Evolutionary conservation across 345 rosid species (phyloP), one percentile per base, ranked within the genome.

Genomic region (Brassica carinata): DNA sequence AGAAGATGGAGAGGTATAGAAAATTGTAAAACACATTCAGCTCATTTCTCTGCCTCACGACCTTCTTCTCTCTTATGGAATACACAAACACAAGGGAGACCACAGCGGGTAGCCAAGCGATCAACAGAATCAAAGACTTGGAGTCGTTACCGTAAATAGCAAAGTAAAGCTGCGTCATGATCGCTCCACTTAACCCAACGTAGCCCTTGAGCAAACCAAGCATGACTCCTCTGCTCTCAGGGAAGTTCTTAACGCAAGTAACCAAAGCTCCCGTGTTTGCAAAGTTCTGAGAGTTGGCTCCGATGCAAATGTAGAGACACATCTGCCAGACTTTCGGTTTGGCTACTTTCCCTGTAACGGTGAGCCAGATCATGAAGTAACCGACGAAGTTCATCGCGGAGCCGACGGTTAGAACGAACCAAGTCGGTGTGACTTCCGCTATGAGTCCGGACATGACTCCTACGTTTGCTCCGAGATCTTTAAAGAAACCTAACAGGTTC

Each of bases 191-290:
- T 15, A 94, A 71, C 13, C 98, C 97, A 3, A 89, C 90, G 69
- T 84, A 92, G 19, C 98, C 98, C 74, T 94, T 94, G 43, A 94
- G 82, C 0, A 94, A 80, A 17, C 98, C 98, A 45, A 94, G 73
- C 92, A 92, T 85, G 63, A 85, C 84, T 11, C 98, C 98, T 57
- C 98, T 84, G 64, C 96, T 88, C 29, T 91, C 93, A 1, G 98
- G 97, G 85, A 94, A 94, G 51, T 94, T 94, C 81, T 88, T 88
- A 2, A 94, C 91, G 81, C 94, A 90, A 29, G 98, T 92, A 71
- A 92, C 97, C 0, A 94, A 79, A 78, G 96, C 92, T 38, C 97
- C 98, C 30, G 97, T 92, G 40, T 90, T 92, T 36, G 97, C 96
- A 59, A 94, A 92, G 61, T 89, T 94, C 66, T 92, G 97, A 0